Evolutionary conservation across 441 rosid species (phyloP).

Genomic region (Croton laevigatus): DNA sequence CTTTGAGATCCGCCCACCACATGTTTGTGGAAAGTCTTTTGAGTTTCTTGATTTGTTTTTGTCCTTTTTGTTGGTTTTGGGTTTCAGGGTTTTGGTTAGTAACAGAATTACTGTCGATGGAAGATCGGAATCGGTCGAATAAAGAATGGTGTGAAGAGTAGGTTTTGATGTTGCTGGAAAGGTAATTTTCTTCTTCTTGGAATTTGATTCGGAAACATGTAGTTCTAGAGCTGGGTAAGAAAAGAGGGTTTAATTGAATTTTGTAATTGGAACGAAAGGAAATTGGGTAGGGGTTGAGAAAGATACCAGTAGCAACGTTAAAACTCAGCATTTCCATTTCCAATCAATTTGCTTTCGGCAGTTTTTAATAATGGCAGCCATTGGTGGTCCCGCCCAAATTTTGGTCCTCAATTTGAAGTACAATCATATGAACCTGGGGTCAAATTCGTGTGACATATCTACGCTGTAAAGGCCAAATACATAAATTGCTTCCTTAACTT

Average conservation of each 20-base stretch:
- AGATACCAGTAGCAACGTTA: constrained; percentile 22
- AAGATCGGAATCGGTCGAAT: constrained; percentile 38
- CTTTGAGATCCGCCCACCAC: constrained; percentile 94
- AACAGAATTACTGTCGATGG: constrained; percentile 26
- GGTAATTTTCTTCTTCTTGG: constrained; percentile 22
- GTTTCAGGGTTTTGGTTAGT: constrained; percentile 33
- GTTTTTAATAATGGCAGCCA: background rate
- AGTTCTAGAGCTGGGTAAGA: constrained; percentile 30
- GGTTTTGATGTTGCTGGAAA: constrained; percentile 4
- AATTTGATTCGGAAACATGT: constrained; percentile 33
- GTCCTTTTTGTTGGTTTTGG: constrained; percentile 26
- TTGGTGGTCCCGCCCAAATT: too few species aligned
- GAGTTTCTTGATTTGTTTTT: constrained; percentile 8
- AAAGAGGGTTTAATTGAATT: constrained; percentile 24
- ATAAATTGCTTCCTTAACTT: too few species aligned
- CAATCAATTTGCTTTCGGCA: background rate
- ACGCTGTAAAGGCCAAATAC: too few species aligned
- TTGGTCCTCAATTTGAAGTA: too few species aligned
- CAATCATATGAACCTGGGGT: too few species aligned
- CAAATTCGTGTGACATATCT: too few species aligned
- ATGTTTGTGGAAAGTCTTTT: constrained; percentile 56
- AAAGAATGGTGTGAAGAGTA: constrained; percentile 27
- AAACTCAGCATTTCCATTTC: constrained; percentile 43
- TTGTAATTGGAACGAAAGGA: constrained; percentile 20
- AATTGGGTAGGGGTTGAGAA: constrained; percentile 27